Base-by-base conservation (phyloP, 2,329 filamentous ascomycete species). In the Colletotrichum navitas region DNA sequence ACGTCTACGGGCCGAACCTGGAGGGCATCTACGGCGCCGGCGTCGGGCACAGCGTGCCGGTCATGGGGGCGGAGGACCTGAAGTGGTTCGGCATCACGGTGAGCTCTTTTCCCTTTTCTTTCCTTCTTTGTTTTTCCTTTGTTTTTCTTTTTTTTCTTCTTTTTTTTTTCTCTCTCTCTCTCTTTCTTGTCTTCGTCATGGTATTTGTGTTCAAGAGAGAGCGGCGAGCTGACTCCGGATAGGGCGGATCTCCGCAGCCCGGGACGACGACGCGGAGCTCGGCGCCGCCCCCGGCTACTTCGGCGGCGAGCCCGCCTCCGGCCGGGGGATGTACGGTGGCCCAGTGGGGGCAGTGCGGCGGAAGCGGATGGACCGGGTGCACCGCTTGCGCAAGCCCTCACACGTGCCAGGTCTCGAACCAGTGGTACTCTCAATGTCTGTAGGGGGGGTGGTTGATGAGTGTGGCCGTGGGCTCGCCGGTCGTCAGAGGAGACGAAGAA, bases 21-120 rank as follows among this genome's bases (percentile, higher is more conserved):
- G 75, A 81, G 72, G 80, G 80, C 0, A 80, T 80, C 12, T 79
- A 78, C 52, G 80, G 79, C 12, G 66, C 78, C 21, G 76, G 78
- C 21, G 77, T 81, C 5, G 78, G 77, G 1, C 80, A 81, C 26
- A 79, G 76, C 62, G 78, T 80, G 11, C 79, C 80, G 21, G 71
- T 76, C 1, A 78, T 80, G 62, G 73, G 78, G 67, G 77, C 78
- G 3, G 78, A 74, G 58, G 75, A 74, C 43, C 41, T 77, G 39
- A 66, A 71, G 67, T 77, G 76, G 75, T 77, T 77, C 36, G 76
- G 75, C 0, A 71, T 77, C 6, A 61, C 56, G 0, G 69, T 69
- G 59, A 21, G 68, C 18, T 0, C 18, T 2, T 12, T 16, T 16
- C 1, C 0, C 5, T 0, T 3, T 14, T 7, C 11, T n/a, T 16